Conservation (phyloP, 371 early-diverging fungal genomes). For the Mortierella sp. region DNA sequence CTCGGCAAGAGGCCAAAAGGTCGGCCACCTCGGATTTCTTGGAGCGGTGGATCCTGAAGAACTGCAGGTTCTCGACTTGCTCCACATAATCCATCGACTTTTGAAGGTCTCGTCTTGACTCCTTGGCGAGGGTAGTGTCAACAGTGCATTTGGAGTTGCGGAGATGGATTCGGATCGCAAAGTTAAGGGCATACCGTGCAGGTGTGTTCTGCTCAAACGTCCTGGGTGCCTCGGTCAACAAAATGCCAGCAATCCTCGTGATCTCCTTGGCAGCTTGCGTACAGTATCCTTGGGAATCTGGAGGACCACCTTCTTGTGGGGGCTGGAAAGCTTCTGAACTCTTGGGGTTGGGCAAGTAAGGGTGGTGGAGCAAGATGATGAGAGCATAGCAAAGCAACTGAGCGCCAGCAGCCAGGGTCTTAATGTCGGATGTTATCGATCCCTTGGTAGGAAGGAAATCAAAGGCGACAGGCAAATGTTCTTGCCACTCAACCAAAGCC, state of each 20-base stretch:
- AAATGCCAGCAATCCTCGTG: slow-evolving; percentile 41
- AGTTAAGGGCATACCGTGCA: slow-evolving; percentile 40
- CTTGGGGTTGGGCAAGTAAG: slow-evolving; percentile 45
- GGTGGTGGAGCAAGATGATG: slow-evolving; percentile 51
- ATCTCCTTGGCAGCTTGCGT: slow-evolving; percentile 54
- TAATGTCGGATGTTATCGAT: slow-evolving; percentile 31
- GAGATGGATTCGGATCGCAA: slow-evolving; percentile 50
- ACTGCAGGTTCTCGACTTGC: slow-evolving; percentile 46
- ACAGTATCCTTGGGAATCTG: slow-evolving; percentile 54
- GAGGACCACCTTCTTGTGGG: slow-evolving; percentile 16
- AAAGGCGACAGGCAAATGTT: slow-evolving; percentile 37
- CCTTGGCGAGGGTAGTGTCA: slow-evolving; percentile 30
- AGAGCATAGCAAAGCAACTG: slow-evolving; percentile 50
- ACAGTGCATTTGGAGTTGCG: slow-evolving; percentile 42
- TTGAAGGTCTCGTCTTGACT: slow-evolving; percentile 44
- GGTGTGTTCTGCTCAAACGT: slow-evolving; percentile 41
- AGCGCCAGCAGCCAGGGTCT: slow-evolving; percentile 29
- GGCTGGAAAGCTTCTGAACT: slow-evolving; percentile 33
- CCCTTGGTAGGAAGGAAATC: slow-evolving; percentile 42
- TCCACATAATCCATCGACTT: slow-evolving; percentile 45
- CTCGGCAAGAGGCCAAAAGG: slow-evolving; percentile 41
- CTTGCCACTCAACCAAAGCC: slow-evolving; percentile 52
- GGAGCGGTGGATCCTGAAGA: slow-evolving; percentile 48
- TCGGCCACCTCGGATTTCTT: slow-evolving; percentile 51
- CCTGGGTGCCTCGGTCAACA: slow-evolving; percentile 38